phyloP scores from a whole-genome alignment of 2,329 filamentous ascomycete genomes.

The Colletotrichum chlorophyti region DNA sequence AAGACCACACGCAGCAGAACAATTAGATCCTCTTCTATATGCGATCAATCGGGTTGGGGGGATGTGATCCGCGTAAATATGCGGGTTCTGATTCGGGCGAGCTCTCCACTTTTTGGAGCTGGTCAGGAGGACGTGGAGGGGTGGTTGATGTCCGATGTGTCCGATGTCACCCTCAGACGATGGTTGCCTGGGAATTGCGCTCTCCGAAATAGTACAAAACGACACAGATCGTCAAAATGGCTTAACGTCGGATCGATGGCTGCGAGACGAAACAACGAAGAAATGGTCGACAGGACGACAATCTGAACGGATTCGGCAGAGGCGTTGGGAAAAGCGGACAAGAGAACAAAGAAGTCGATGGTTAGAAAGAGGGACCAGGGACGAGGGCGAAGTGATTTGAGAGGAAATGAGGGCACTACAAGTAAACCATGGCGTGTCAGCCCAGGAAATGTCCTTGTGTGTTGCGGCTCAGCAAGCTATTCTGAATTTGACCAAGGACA shows the following conservation, averaged over 20 bases:
- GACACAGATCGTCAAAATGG: not conserved
- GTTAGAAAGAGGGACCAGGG: constrained; percentile 16
- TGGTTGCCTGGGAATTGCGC: not conserved
- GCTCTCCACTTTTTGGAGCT: constrained; percentile 7
- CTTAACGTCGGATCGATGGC: constrained; percentile 14
- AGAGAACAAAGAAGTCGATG: constrained; percentile 20
- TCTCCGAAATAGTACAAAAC: not conserved
- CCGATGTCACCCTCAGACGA: too few relatives aligned
- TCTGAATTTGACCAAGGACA: not conserved
- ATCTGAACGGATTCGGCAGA: constrained; percentile 14
- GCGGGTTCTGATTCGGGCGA: constrained; percentile 3
- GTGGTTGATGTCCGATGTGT: not conserved
- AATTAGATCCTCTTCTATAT: too few relatives aligned
- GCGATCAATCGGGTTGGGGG: not conserved
- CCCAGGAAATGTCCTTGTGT: constrained; percentile 9
- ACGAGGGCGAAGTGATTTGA: not conserved
- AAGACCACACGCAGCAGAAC: not conserved
- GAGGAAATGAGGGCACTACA: constrained; percentile 20
- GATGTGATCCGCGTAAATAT: not conserved
- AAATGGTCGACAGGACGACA: constrained; percentile 21
- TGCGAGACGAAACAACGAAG: not conserved
- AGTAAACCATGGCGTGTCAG: constrained; percentile 20
- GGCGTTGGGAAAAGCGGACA: constrained; percentile 2
- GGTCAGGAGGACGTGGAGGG: not conserved
- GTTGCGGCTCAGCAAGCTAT: constrained; percentile 19